These are phyloP conservation scores for Hanseniaspora occidentalis DNA, from an alignment of 805 yeast genomes.

Conservation along the genomic window DNA sequence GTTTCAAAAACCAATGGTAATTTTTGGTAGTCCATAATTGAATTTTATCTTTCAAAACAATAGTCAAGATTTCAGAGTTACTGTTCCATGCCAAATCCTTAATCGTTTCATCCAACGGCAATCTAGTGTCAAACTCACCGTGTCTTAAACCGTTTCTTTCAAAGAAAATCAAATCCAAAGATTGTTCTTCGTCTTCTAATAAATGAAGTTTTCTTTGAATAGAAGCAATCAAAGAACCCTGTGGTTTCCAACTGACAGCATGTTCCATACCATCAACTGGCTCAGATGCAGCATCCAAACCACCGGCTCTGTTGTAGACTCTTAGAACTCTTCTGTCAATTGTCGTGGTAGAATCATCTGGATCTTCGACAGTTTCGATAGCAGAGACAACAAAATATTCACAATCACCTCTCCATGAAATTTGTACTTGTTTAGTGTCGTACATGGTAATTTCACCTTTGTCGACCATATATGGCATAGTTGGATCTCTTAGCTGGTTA, in stretches of 20 bases:
- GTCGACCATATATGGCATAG: conserved; percentile 64
- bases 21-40: conserved; percentile 87
- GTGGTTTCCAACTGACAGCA: conserved; percentile 76
- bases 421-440: conserved; percentile 34
- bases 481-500: conserved; percentile 72
- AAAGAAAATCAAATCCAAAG: conserved; percentile 52
- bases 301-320: conserved; percentile 71
- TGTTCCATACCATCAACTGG: conserved; percentile 77
- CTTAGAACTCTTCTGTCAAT: conserved; percentile 62
- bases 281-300: conserved; percentile 70
- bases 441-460: conserved; percentile 45
- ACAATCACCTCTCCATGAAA: conserved; percentile 96
- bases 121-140: conserved; percentile 66
- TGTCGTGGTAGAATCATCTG: conserved; percentile 24
- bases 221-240: conserved; percentile 76
- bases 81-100: conserved; percentile 62
- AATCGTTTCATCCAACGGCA: conserved; percentile 39
- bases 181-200: conserved; percentile 33
- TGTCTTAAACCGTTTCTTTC: conserved; percentile 91
- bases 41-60: conserved; percentile 48
- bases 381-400: conserved; percentile 63
- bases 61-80: conserved; percentile 65
- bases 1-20: conserved; percentile 92
- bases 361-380: conserved; percentile 38
- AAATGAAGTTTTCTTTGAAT: conserved; percentile 44